Base-by-base conservation (phyloP, 257 asterid genomes). In the Capsicum pubescens region DNA sequence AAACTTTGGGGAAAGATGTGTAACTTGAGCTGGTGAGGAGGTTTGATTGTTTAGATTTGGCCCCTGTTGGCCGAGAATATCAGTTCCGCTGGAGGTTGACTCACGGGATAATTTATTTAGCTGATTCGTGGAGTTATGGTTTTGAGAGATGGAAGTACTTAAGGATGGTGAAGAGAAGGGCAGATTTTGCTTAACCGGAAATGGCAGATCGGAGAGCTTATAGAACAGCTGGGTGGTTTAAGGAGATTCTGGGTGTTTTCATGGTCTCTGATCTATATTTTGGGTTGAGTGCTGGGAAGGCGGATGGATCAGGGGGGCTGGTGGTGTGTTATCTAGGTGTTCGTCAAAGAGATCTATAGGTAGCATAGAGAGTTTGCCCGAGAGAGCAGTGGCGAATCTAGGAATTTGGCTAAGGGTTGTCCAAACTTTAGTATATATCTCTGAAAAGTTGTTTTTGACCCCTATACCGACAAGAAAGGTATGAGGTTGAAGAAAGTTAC, bases 181-280 rank as follows among this genome's bases (percentile, higher is more conserved):
- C 10, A 12, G 71, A 64, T 66, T 66, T 13, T 32, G 15, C 48
- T 66, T 56, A 54, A 14, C 60, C 7, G 60, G 7, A 56, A n/a
- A 56, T 56, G 59, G n/a, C 7, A 3, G n/a, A 56, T 56, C 60
- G 7, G n/a, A 56, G 60, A 56, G 60, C 60, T 7, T 56, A n/a
- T 56, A 56, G n/a, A 32, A 6, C 72, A 12, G 56, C 13, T 52
- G 72, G n/a, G 46, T 32, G 72, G 72, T 32, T 32, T 32, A 66
- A 66, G 46, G 72, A 4, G 13, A 66, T 32, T 66, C n/a, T 32
- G 46, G 46, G 2, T 32, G 16, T 66, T 32, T 11, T 32, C 72
- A 66, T 32, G 46, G n/a, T 66, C 72, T 32, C 32, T 66, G 72
- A 66, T 66, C 72, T 66, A 32, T 21, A 64, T 26, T 64, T 56